These are phyloP conservation scores for Glycine latifolia DNA, from an alignment of 306 rosid species.

Conservation along the genomic window DNA sequence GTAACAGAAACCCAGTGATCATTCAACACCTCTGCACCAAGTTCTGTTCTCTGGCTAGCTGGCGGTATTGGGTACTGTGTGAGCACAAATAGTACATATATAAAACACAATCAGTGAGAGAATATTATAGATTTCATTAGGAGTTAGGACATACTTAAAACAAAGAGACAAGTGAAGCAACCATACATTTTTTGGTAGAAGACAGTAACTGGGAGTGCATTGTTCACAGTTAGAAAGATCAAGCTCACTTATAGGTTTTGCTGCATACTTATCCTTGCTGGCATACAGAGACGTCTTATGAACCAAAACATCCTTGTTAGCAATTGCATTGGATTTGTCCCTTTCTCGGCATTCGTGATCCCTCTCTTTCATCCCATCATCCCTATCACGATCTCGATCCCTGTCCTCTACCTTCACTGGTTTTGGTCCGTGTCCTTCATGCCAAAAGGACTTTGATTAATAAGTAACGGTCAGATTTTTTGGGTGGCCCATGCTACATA, in stretches of 20 bases:
- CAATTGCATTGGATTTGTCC: conserved; percentile 60
- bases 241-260: conserved; percentile 92
- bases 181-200: conserved; percentile 86
- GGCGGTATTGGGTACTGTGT: conserved; percentile 82
- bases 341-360: conserved; percentile 80
- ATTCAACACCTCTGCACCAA: conserved; percentile 84
- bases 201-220: conserved; percentile 96
- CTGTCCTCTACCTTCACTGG: conserved; percentile 79
- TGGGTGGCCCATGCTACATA: conserved; percentile 14
- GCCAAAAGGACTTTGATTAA: conserved; percentile 62
- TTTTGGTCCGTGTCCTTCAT: conserved; percentile 73
- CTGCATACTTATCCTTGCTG: conserved; percentile 85
- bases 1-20: conserved; percentile 99
- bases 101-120: conserved; percentile 34
- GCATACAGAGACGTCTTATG: conserved; percentile 70
- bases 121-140: conserved; percentile 39
- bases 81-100: conserved; percentile 36
- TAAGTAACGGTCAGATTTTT: conserved; percentile 34
- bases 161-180: conserved; percentile 35
- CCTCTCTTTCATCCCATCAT: conserved; percentile 81
- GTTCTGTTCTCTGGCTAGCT: conserved; percentile 87
- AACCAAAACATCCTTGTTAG: conserved; percentile 73
- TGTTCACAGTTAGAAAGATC: conserved; percentile 96
- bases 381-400: conserved; percentile 75
- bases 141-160: conserved; percentile 24